Conservation (phyloP, 306 rosid genomes). For the Cercis canadensis region DNA sequence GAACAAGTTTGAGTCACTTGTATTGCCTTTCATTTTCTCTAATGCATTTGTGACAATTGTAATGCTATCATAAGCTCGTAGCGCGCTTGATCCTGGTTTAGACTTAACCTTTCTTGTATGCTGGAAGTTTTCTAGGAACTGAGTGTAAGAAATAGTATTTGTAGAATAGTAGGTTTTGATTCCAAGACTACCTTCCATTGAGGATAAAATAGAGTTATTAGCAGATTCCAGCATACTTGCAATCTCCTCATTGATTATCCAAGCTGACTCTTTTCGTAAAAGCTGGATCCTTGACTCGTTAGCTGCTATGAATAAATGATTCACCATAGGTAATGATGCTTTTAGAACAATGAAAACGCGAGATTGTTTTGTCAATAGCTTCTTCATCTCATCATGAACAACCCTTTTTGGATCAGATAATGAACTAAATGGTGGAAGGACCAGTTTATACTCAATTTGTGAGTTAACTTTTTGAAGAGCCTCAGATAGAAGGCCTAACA, state of each 20-base stretch:
- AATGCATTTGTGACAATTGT: slow-evolving; percentile 51
- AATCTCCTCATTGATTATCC: no score
- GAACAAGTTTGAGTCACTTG: slow-evolving; percentile 31
- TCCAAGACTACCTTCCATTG: no score
- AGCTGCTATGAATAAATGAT: slow-evolving; percentile 61
- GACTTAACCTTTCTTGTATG: no score
- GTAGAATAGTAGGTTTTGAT: no score
- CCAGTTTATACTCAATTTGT: slow-evolving; percentile 50
- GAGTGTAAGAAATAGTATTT: no score
- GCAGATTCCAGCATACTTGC: no score
- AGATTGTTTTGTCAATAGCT: slow-evolving; percentile 46
- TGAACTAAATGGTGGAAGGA: slow-evolving; percentile 56
- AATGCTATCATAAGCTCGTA: no score
- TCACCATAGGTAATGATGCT: slow-evolving; percentile 56
- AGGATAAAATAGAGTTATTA: no score
- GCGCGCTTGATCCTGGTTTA: no score
- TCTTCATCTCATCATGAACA: slow-evolving; percentile 52
- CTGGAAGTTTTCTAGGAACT: no score
- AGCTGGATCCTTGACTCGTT: slow-evolving; percentile 45
- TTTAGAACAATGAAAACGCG: slow-evolving; percentile 64
- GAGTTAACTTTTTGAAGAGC: no score
- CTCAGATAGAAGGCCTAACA: no score
- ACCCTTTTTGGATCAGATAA: slow-evolving; percentile 54
- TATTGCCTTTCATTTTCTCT: slow-evolving; percentile 31
- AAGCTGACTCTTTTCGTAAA: slow-evolving; percentile 50